Percentiles rank a stretch among this genome's conserved stretches.
Evolutionary conservation across 108 stramenopile species (phyloP).

Genomic region (Nitzschia sp.): DNA sequence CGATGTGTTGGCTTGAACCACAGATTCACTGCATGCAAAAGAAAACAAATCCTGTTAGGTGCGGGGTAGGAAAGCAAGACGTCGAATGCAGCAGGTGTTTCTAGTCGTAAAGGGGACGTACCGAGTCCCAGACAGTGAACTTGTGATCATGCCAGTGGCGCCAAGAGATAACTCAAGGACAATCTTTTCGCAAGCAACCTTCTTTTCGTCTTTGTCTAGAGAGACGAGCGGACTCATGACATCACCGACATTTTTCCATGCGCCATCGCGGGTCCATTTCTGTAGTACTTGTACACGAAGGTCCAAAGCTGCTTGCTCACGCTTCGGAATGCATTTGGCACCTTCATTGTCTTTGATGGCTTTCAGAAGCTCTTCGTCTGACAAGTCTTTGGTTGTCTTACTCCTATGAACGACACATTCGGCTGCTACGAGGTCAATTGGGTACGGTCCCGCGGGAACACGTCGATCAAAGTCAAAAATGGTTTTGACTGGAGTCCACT

Average conservation of each 20-base stretch:
- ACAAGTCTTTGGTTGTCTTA: conserved; percentile 11
- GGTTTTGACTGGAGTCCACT: conserved; percentile 72
- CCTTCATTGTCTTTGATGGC: conserved; percentile 61
- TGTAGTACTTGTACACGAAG: conserved; percentile 74
- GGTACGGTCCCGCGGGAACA: conserved; percentile 86
- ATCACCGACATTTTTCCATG: conserved; percentile 75
- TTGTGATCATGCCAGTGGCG: conserved; percentile 62
- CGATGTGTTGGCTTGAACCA: conserved; percentile 80
- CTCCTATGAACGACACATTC: conserved; percentile 67
- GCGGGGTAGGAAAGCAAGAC: conserved; percentile 1
- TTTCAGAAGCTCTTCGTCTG: conserved; percentile 51
- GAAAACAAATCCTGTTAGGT: too few relatives aligned
- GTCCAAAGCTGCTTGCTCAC: conserved; percentile 77
- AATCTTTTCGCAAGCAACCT: conserved; percentile 67
- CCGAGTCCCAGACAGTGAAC: conserved; percentile 56
- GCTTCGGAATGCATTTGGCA: conserved; percentile 64
- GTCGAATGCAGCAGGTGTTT: neutral
- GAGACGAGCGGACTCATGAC: conserved; percentile 60
- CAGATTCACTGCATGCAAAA: conserved; percentile 55
- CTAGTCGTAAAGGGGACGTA: conserved; percentile 29
- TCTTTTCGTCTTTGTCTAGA: conserved; percentile 51
- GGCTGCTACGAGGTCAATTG: conserved; percentile 73
- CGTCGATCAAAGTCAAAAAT: conserved; percentile 90
- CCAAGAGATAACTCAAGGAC: conserved; percentile 72
- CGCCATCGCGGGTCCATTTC: conserved; percentile 60